Evolutionary conservation across 2,329 filamentous ascomycete species (phyloP).

Genomic region (Hypoxylon sp.): DNA sequence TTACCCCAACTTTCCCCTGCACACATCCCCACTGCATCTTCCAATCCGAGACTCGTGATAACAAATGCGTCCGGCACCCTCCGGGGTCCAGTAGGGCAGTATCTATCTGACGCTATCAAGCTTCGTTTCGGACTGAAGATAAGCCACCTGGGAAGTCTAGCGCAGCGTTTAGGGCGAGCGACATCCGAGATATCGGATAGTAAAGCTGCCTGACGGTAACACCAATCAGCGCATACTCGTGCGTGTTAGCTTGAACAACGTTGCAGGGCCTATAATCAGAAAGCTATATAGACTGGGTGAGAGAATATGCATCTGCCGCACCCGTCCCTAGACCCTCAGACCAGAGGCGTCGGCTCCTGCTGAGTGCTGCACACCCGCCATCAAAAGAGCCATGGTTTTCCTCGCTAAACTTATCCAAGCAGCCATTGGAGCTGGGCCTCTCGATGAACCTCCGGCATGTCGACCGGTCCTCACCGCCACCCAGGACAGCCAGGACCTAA

Average conservation of each 20-base stretch:
- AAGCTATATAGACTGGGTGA: background rate
- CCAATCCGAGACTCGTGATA: conserved; percentile 30
- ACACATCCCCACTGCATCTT: conserved; percentile 9
- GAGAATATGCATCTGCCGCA: background rate
- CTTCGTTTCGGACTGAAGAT: conserved; percentile 10
- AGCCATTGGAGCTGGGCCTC: conserved; percentile 33
- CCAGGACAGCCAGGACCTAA: background rate
- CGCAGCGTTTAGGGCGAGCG: background rate
- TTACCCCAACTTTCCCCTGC: conserved; percentile 11
- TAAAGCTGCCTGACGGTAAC: background rate
- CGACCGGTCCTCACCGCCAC: background rate
- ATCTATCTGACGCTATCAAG: background rate
- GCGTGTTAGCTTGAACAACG: background rate
- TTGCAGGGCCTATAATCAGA: background rate
- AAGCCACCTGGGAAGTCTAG: background rate
- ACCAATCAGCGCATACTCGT: background rate
- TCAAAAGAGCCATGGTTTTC: conserved; percentile 5
- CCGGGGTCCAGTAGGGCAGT: background rate
- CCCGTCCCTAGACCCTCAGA: background rate
- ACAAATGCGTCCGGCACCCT: conserved; percentile 10
- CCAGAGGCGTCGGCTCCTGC: background rate
- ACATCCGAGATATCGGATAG: background rate
- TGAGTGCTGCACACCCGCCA: background rate
- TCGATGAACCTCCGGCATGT: conserved; percentile 29
- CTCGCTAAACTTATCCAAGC: conserved; percentile 13